Base-by-base conservation (phyloP, 306 rosid species). In the Dryas drummondii region DNA sequence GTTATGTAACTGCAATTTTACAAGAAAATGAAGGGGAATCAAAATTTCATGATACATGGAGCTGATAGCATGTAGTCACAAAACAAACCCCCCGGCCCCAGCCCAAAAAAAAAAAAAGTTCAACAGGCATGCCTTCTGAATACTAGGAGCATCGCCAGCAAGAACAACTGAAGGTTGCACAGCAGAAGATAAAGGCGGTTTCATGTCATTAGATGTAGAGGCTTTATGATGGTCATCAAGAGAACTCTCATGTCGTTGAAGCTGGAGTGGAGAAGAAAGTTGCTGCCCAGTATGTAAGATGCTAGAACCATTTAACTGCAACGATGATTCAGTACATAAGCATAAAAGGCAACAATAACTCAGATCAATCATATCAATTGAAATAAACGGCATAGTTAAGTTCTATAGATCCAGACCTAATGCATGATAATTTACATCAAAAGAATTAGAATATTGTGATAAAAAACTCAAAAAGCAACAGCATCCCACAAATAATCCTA, bases 221-320 rank as follows among this genome's bases (percentile, higher is more conserved):
- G 82, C 51, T 82, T 82, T 96, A 65, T 74, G 89, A 73, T 86
- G 93, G 70, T 96, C 98, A 76, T 90, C 96, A 68, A 85, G 51
- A 59, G 86, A 72, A 81, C 63, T 81, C 72, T 96, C 99, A 75
- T 79, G 92, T 72, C 96, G 98, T 75, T 88, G 98, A 84, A 91
- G 86, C 81, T 82, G 97, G 53, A 86, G 84, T 2, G 90, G 65
- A 32, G 86, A 67, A 70, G 88, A 79, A 70, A 80, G 86, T 62
- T 80, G 91, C 74, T 85, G 97, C 74, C 86, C 97, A 27, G 92
- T 51, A 49, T 85, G 99, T 26, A 83, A 58, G 74, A 78, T 63
- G 32, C 83, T 77, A 51, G 98, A 84, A 59, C 85, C 86, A 85
- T 81, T 78, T 45, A 89, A 78, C 91, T 90, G 97, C 85, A 77